Percentiles rank a stretch among this genome's conserved stretches.
Conservation (phyloP, 345 rosid genomes). For the Pistacia vera region DNA sequence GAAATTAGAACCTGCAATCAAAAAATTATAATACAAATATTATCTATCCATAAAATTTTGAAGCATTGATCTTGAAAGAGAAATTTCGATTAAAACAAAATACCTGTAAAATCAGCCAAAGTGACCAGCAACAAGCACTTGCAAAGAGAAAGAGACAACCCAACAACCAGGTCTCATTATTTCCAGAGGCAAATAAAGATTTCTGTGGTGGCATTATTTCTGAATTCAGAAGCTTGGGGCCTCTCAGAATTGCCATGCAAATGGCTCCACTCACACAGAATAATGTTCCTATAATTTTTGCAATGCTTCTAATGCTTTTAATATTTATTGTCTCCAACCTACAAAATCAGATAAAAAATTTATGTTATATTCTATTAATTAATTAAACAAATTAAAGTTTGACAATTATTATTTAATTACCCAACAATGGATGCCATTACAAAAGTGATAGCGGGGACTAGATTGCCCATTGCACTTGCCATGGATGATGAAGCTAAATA, state of each 20-base stretch:
- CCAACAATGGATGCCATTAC: slow-evolving; percentile 32
- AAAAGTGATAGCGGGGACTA: slow-evolving; percentile 49
- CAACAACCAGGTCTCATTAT: slow-evolving; percentile 48
- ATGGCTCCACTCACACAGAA: slow-evolving; percentile 65
- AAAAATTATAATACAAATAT: not conserved
- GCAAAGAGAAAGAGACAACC: slow-evolving; percentile 65
- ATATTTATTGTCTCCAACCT: slow-evolving; percentile 67
- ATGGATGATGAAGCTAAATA: slow-evolving; percentile 47
- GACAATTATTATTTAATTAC: slow-evolving; percentile 18
- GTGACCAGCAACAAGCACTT: slow-evolving; percentile 69
- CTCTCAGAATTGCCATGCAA: slow-evolving; percentile 66
- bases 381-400: not conserved
- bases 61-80: not conserved
- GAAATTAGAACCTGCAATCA: slow-evolving; percentile 58
- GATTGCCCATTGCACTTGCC: slow-evolving; percentile 44
- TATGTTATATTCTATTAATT: not conserved
- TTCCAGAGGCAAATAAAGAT: slow-evolving; percentile 24
- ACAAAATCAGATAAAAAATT: slow-evolving; percentile 8
- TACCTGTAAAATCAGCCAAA: slow-evolving; percentile 82
- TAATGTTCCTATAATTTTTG: slow-evolving; percentile 65
- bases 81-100: not conserved
- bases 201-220: slow-evolving; percentile 16
- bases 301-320: slow-evolving; percentile 52
- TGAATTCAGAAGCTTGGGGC: slow-evolving; percentile 67
- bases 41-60: not conserved